Evolutionary conservation across 2,329 filamentous ascomycete genomes (phyloP), one percentile per base, ranked within the genome.

Genomic region (Xylaria sp.): DNA sequence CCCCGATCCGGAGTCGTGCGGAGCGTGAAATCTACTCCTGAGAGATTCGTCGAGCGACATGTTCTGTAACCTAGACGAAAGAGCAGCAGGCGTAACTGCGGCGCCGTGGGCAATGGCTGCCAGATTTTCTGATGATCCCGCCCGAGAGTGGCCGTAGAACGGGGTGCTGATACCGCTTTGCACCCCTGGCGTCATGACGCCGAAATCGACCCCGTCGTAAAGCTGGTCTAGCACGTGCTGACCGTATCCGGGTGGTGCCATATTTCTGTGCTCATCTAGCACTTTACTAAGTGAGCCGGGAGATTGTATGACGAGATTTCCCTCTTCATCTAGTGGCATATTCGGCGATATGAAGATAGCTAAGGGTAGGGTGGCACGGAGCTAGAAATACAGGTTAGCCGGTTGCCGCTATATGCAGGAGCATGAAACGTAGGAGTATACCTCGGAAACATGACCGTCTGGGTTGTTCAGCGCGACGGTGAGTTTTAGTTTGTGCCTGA

Each of bases 321-420:
- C 95, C 62, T 94, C 86, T 54, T 96, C 92, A 70, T 95, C 92
- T 37, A 97, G 86, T 0, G 92, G 90, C 70, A 97, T 87, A 72
- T 95, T 95, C 0, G 95, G 94, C 4, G 95, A 99, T 68, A 98
- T 97, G 78, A 97, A 97, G 38, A 99, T 89, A 56, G 92, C 92
- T 15, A 98, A 86, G 1, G 95, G 93, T 31, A 98, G 86, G 41
- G 93, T 95, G 47, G 94, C 94, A 54, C 94, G 90, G 54, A 97
- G 86, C 87, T 91, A 67, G 38, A 61, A n/a, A 21, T 57, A 3
- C 17, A 37, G 23, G 63, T 74, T 61, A 67, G 58, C 29, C 10
- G 31, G 44, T 69, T 63, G 35, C 21, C 49, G 37, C 48, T 23
- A 37, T 27, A 37, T 25, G 38, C 19, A 47, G 33, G 17, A 49